Base-by-base conservation (phyloP, 768 basidiomycete species). In the Hygrophoropsis aurantiaca region DNA sequence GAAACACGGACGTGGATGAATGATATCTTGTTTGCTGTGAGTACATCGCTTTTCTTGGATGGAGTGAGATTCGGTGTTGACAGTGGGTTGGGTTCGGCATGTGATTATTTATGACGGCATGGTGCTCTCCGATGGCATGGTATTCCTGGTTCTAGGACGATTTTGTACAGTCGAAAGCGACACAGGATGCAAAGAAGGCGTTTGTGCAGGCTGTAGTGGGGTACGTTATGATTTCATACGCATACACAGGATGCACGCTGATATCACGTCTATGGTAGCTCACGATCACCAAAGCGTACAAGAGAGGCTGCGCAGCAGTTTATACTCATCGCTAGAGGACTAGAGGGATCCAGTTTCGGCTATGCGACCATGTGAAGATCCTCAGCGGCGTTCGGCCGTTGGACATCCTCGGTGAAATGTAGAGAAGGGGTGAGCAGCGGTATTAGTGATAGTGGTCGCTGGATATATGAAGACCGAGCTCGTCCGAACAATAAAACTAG, bases 221-320 rank as follows among this genome's bases (percentile, higher is more conserved):
- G 90, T 90, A 48, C 3, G 75, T 65, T 38, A 35, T 19, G 24
- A 41, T 23, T 5, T 27, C 11, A 13, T 42, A n/a, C 37, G 33
- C 8, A 24, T 50, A 15, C 39, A 11, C 21, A 5, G 35, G 27
- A 25, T 20, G 32, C 40, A 21, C 24, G 33, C 9, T 47, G 42
- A 49, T 16, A 5, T 16, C 37, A 47, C 32, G n/a, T 46, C 26
- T 7, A n/a, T 10, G 33, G 9, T 45, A 88, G 88, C 21, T 82
- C 89, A 27, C 77, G 88, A 34, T 87, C 87, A 15, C 69, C 82
- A 2, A 86, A 84, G 60, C 77, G 75, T 54, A 90, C 84, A 27
- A 73, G 87, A 52, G 91, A 93, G 32, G 91, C 92, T 0, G 84
- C 90, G 10, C 84, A 92, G 54, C 89, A 94, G 52, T 94, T 95